A percentile compares a stretch with the other conserved stretches of the same genome.
Evolutionary conservation across 2,329 filamentous ascomycete species (phyloP).

Genomic region (Clonostachys rhizophaga): DNA sequence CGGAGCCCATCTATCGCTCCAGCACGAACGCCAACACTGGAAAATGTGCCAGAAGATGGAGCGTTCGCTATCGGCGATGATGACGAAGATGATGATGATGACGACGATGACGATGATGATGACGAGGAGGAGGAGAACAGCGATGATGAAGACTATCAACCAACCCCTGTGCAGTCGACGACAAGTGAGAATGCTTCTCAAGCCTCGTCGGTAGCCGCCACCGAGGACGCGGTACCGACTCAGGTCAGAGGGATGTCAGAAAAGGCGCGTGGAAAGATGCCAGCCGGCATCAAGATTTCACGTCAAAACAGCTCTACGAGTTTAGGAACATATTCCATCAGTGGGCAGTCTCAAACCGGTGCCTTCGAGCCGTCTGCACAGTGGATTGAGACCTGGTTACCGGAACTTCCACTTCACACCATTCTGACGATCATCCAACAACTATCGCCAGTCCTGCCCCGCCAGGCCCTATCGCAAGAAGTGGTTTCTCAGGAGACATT

Average conservation of each 20-base stretch:
- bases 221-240: constrained; percentile 75
- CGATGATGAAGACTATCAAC: constrained; percentile 40
- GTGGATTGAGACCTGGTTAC: constrained; percentile 95
- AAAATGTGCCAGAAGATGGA: constrained; percentile 53
- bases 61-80: constrained; percentile 88
- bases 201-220: constrained; percentile 61
- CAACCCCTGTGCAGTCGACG: constrained; percentile 58
- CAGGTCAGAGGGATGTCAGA: constrained; percentile 93
- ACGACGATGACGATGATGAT: constrained; percentile 39
- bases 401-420: constrained; percentile 83
- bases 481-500: constrained; percentile 39
- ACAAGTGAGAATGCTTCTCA: constrained; percentile 59
- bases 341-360: constrained; percentile 49
- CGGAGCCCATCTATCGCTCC: constrained; percentile 48
- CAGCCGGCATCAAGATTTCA: constrained; percentile 76
- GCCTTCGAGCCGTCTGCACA: constrained; percentile 73
- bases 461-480: constrained; percentile 38
- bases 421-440: constrained; percentile 73
- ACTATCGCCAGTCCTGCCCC: constrained; percentile 51
- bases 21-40: constrained; percentile 15
- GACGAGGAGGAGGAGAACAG: constrained; percentile 53
- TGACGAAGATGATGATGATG: constrained; percentile 56
- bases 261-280: constrained; percentile 94
- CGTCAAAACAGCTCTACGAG: constrained; percentile 87
- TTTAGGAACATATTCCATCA: constrained; percentile 59